Base-by-base conservation (phyloP, 495 filamentous ascomycete species). In the Talaromyces adpressus region DNA sequence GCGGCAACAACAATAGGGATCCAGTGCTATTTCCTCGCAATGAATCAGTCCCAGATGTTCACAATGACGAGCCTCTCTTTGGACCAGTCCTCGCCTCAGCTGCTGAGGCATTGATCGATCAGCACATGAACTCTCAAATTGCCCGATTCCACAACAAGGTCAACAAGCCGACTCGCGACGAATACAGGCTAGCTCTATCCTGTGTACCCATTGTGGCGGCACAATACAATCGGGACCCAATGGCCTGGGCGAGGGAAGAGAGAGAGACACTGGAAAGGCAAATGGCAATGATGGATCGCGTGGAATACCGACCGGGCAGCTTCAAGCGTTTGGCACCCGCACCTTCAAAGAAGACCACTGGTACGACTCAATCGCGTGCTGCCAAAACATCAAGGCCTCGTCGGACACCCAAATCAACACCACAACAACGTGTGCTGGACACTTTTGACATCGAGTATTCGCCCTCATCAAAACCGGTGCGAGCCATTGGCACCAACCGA, bases 121-220 rank as follows among this genome's bases (percentile, higher is more conserved):
- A 83, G 51, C 89, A 92, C 72, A 86, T 91, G 61, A 81, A 82
- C 58, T 81, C 83, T n/a, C 81, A 87, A 53, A 82, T 86, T 64
- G 76, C 77, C 29, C 70, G 75, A 39, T 81, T 85, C 73, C 77
- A 77, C 65, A 81, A 82, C 62, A 82, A 80, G 61, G 69, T 81
- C 20, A 82, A 85, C 62, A 88, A 87, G 60, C 90, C 90, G 18
- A 84, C 82, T 4, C 78, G 77, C 25, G 86, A 88, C 64, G 89
- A 93, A 65, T 93, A 93, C 70, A 73, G 84, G 49, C 68, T 91
- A 52, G 83, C 84, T 1, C 72, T 93, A 23, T 83, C 81, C 57
- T 90, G 89, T 73, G 83, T 86, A 58, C 85, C 88, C 20, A 82
- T 85, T 57, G 82, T 89, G 30, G 79, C 85, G 34, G 74, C 82